Evolutionary conservation across 2,329 filamentous ascomycete genomes (phyloP), one percentile per base, ranked within the genome.

Genomic region (Phymatotrichopsis omnivora): DNA sequence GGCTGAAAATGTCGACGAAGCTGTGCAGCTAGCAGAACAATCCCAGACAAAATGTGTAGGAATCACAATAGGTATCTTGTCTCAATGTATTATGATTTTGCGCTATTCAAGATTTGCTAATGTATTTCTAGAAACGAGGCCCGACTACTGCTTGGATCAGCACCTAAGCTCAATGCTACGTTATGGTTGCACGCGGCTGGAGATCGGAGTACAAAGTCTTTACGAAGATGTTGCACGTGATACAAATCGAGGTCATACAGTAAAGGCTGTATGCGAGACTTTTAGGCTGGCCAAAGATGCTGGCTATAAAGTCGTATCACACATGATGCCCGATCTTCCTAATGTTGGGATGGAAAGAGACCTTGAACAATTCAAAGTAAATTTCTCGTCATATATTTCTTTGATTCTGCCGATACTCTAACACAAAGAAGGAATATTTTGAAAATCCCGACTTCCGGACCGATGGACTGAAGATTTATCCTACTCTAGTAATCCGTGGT

Each of bases 331-430:
- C 1, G 91, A 98, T 62, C 67, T 98, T 36, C 91, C 91, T 3
- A 98, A 98, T 59, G 91, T 98, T 2, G 91, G 91, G 45, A 94
- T 96, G 83, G 93, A 98, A 66, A 81, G 91, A 58, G 91, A 98
- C 62, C 71, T 98, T 32, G 87, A 93, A 60, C 91, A 98, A 58
- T 98, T 98, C 65, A 76, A 85, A 40, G 51, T 53, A 53, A 8
- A 30, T 22, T 10, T 7, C 16, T 19, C 12, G n/a, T 25, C 7
- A 23, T 6, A 6, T 8, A 12, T n/a, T 29, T 29, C 3, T 42
- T 29, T 24, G 17, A n/a, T 23, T 12, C 20, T 34, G 38, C 30
- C 4, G 31, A 24, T 20, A 36, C 31, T 35, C n/a, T 31, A 47
- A 4, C 12, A 23, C 27, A 22, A 5, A 6, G 24, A 29, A 53